Base-by-base conservation (phyloP, 352 stramenopile genomes). In the Globisporangium paddicum region DNA sequence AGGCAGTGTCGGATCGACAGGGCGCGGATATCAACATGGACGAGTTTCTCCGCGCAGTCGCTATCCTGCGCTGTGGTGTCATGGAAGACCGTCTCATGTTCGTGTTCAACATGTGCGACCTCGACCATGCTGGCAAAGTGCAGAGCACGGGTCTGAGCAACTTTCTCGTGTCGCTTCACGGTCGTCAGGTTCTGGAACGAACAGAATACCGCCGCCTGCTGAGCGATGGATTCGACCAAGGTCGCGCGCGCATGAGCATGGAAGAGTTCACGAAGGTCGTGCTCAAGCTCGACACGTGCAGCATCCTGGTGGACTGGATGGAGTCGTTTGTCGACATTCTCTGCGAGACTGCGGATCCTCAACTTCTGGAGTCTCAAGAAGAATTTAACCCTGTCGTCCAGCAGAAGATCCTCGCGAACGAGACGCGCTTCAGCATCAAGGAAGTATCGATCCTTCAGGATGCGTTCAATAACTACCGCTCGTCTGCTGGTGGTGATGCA, bases 371-470 rank as follows among this genome's bases (percentile, higher is more conserved):
- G 47, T 90, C 82, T 0, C 86, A 95, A 51, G 86, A 95, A 66
- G 84, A 94, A 60, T 95, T 93, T 51, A 95, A 95, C 53, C 86
- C 86, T 25, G 79, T 84, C 34, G 86, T 94, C 5, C 86, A 95
- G 63, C 80, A 93, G 51, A 95, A 95, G 58, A 95, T 95, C 38
- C 67, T 95, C 5, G 82, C 85, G 25, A 90, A 76, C 25, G 86
- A 94, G 58, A 95, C 86, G 16, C 77, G 79, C 8, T 90, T 95
- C 54, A 91, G 58, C 21, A 71, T 73, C 0, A 92, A 92, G 47
- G 86, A 94, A 57, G 83, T 94, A 18, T 72, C 79, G 19, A 72
- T 94, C 35, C 62, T 94, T 0, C 84, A 93, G 41, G 86, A 95
- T 26, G 86, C 81, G 3, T 95, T 94, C 63, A 88, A 87, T 56